A percentile compares a stretch with the other conserved stretches of the same genome.
These are phyloP conservation scores for Tylopilus sp. DNA, from an alignment of 768 basidiomycete species.

Conservation along the genomic window DNA sequence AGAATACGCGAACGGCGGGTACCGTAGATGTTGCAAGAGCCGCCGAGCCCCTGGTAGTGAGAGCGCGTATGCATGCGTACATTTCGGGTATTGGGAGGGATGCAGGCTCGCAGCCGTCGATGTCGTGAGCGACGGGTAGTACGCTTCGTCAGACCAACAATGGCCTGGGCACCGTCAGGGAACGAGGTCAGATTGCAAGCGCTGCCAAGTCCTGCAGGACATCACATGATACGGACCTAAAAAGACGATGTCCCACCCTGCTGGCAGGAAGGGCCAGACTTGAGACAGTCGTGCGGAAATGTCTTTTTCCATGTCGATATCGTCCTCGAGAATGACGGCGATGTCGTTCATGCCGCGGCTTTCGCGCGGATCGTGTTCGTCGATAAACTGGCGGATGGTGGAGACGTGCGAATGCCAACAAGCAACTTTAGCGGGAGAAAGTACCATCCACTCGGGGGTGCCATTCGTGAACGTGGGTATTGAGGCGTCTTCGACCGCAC, in stretches of 20 bases:
- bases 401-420: constrained; percentile 71
- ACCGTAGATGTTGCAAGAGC: constrained; percentile 54
- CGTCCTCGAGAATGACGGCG: constrained; percentile 69
- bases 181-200: not conserved
- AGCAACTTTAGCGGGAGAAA: constrained; percentile 59
- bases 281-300: constrained; percentile 38
- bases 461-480: constrained; percentile 33
- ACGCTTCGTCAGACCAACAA: constrained; percentile 73
- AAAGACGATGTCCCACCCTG: constrained; percentile 70
- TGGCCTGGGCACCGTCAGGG: constrained; percentile 47
- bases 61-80: constrained; percentile 71
- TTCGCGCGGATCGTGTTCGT: constrained; percentile 21
- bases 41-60: constrained; percentile 57
- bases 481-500: constrained; percentile 41
- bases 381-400: constrained; percentile 44
- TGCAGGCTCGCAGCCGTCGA: constrained; percentile 38
- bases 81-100: constrained; percentile 59
- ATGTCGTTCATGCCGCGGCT: constrained; percentile 29
- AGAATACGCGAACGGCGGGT: constrained; percentile 72
- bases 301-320: constrained; percentile 73
- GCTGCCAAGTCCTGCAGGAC: no score
- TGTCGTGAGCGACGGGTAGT: constrained; percentile 36
- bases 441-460: constrained; percentile 45
- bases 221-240: constrained; percentile 43
- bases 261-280: constrained; percentile 54